Conservation (phyloP, 164 flowering plant species). For the Stephania yunnanensis region DNA sequence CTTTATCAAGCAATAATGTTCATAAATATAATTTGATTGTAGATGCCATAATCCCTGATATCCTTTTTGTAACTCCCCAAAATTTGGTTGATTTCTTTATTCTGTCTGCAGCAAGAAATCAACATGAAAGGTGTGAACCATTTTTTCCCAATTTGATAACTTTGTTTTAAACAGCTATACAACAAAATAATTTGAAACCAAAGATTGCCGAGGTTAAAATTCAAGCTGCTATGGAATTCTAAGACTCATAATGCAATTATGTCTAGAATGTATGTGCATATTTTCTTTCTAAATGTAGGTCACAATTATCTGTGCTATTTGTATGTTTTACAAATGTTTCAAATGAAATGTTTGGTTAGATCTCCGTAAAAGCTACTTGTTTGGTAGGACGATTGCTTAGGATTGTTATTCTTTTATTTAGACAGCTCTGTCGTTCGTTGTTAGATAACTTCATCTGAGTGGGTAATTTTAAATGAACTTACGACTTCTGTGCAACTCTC, state of each 20-base stretch:
- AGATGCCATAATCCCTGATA: not conserved
- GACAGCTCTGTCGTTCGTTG: not conserved
- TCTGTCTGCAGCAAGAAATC: not conserved
- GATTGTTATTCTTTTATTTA: not conserved
- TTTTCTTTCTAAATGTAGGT: not conserved
- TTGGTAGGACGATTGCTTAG: not conserved
- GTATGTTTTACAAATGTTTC: not conserved
- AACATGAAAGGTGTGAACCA: not conserved
- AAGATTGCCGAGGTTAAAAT: not conserved
- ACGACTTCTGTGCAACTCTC: too few relatives aligned
- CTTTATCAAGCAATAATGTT: too few relatives aligned
- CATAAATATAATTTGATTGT: too few relatives aligned
- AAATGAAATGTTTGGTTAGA: not conserved
- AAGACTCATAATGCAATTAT: not conserved
- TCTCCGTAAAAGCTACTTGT: not conserved
- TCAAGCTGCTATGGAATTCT: not conserved
- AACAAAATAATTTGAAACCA: not conserved
- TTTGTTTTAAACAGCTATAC: not conserved
- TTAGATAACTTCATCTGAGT: too few relatives aligned
- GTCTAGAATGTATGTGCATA: not conserved
- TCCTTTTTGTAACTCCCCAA: not conserved
- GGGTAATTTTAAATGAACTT: too few relatives aligned
- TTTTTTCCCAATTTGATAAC: not conserved
- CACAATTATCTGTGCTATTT: not conserved
- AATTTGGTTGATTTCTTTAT: too few relatives aligned